Base-by-base conservation (phyloP, 352 stramenopile genomes). In the Globisporangium radiosum region DNA sequence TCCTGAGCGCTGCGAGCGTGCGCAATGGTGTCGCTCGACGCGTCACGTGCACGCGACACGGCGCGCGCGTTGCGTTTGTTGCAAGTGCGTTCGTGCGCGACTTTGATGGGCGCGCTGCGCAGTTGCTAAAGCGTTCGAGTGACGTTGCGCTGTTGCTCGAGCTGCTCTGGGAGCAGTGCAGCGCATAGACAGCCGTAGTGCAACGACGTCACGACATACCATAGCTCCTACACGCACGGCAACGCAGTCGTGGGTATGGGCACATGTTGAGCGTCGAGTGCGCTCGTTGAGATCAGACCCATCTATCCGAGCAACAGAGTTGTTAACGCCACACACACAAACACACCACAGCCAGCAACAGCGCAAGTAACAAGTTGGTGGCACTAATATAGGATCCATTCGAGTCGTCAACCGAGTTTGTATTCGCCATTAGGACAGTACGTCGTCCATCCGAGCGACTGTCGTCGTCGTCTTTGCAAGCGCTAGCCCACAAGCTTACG, bases 381-480 rank as follows among this genome's bases (percentile, higher is more conserved):
- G 25, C 25, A 33, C 25, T 33, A 33, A 33, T 33, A 33, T 33
- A 33, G 25, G 25, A 33, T 33, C 25, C 25, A 33, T 33, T 33
- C 25, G 13, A 19, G 19, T 42, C 40, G 33, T 79, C 71, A 65
- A 70, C 70, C 62, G 64, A 77, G 60, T 47, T 68, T 82, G 54
- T 88, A 86, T 88, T 88, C 82, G 67, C 75, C 81, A 81, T 87
- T 88, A 68, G 60, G 69, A 74, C 68, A 87, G 87, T 76, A 79
- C 81, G 86, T 63, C 81, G 73, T 75, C 75, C 76, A 75, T 75
- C 74, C 43, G 43, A 47, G 11, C 43, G 15, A 15, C 13, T 47
- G 43, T 47, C 43, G 43, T 47, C 43, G n/a, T 71, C 71, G 69
- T 71, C 63, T 70, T 68, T 53, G 70, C 60, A 64, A 56, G 66